Base-by-base conservation (phyloP, 139 green algal genomes). In the Yamagishiella unicocca region DNA sequence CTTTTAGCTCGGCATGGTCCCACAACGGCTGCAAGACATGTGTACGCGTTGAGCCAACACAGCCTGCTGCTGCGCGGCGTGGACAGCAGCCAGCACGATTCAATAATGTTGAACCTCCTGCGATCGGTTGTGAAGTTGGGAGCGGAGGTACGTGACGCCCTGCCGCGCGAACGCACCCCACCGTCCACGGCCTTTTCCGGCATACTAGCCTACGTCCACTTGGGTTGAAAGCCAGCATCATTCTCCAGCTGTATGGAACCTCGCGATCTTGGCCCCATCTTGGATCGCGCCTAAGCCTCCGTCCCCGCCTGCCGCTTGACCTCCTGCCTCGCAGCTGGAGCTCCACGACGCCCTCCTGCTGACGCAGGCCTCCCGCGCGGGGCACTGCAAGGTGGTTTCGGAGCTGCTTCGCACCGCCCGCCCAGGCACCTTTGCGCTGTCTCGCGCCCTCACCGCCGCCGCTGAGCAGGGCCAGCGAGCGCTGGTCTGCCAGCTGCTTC, bases 321-420 rank as follows among this genome's bases (percentile, higher is more conserved):
- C 9, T 50, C 10, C 5, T 29, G 40, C 21, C 14, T 27, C 40
- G 46, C 74, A 82, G 74, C 12, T 82, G 6, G 74, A 35, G 4
- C 46, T 82, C 12, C 74, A 82, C 25, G 74, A 82, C 74, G 46
- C 74, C 10, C n/a, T 82, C 22, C 74, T 82, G n/a, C 33, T 82
- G 12, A 67, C 29, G 27, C n/a, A 40, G 10, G 74, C 74, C 21
- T 45, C 74, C 27, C 46, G 46, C 8, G 46, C 74, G 6, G 74
- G 74, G 12, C n/a, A 82, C 9, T 2, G 5, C 31, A 14, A 29
- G 10, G 50, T 67, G 46, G n/a, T 82, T 25, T 1, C 24, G n/a
- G 46, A 67, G 46, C 12, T 82, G 29, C 21, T 67, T 1, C 7
- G 2, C 2, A 17, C 72, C 25, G 72, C 72, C 29, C 29, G 27